These are phyloP conservation scores for Nicotiana sylvestris DNA, from an alignment of 257 asterid genomes.

Conservation along the genomic window DNA sequence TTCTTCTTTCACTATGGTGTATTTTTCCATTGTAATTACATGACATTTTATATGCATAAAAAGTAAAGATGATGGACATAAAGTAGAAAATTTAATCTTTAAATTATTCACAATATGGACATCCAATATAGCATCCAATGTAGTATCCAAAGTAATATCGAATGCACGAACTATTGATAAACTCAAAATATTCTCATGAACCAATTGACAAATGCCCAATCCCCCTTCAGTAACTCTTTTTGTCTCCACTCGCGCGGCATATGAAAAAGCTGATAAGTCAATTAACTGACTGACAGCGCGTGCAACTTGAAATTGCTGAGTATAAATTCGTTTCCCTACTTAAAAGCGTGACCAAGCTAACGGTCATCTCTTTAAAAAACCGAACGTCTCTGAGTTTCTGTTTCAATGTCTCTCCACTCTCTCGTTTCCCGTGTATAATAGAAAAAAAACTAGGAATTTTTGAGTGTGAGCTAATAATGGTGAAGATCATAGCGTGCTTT, in stretches of 20 bases:
- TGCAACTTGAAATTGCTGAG: neutral
- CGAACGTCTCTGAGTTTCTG: constrained; percentile 4
- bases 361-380: constrained; percentile 1
- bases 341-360: neutral
- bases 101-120: no score
- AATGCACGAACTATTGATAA: no score
- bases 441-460: neutral
- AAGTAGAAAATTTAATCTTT: no score
- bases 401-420: neutral
- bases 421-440: neutral
- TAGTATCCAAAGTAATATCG: no score
- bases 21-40: no score
- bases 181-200: neutral
- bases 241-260: neutral
- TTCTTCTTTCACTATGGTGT: no score
- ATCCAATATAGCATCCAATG: no score
- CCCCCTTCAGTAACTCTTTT: neutral
- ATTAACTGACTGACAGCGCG: neutral
- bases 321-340: neutral
- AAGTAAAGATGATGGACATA: no score
- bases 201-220: neutral
- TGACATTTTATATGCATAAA: no score
- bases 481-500: constrained; percentile 28
- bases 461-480: constrained; percentile 5
- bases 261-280: neutral